Conservation (phyloP, 108 stramenopile species). For the Epithemia pelagica region DNA sequence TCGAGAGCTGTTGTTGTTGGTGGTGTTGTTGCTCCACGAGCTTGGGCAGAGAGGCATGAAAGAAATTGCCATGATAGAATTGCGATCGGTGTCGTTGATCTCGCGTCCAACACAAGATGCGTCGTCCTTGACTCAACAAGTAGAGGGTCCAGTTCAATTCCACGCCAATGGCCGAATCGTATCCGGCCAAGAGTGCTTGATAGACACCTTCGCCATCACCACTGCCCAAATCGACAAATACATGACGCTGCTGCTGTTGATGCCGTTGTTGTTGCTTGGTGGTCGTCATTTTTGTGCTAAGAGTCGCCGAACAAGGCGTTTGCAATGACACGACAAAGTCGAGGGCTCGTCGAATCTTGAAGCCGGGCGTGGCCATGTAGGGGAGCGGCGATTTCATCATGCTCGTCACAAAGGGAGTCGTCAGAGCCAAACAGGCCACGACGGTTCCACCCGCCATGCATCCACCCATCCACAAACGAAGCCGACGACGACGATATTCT, state of each 20-base stretch:
- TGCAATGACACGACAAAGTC: conserved; percentile 17
- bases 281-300: neutral
- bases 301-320: too few relatives aligned
- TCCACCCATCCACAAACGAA: conserved; percentile 2
- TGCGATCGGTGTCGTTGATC: conserved; percentile 6
- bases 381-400: conserved; percentile 37
- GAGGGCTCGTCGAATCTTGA: conserved; percentile 55
- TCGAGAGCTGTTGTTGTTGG: neutral
- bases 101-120: conserved; percentile 30
- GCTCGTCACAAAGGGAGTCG: conserved; percentile 54
- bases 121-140: conserved; percentile 48
- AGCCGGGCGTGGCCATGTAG: conserved; percentile 74
- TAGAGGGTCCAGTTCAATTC: conserved; percentile 73
- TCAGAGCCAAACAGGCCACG: conserved; percentile 40
- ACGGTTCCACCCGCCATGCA: conserved; percentile 27
- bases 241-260: conserved; percentile 16
- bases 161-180: conserved; percentile 46
- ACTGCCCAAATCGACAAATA: conserved; percentile 61
- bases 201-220: conserved; percentile 70
- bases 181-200: conserved; percentile 39
- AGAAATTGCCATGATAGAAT: conserved; percentile 2
- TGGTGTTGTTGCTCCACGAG: conserved; percentile 2
- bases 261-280: conserved; percentile 4
- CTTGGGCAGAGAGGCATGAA: neutral
- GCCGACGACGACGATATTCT: too few relatives aligned